These are phyloP conservation scores for Acer negundo DNA, from an alignment of 345 rosid genomes.

Conservation along the genomic window DNA sequence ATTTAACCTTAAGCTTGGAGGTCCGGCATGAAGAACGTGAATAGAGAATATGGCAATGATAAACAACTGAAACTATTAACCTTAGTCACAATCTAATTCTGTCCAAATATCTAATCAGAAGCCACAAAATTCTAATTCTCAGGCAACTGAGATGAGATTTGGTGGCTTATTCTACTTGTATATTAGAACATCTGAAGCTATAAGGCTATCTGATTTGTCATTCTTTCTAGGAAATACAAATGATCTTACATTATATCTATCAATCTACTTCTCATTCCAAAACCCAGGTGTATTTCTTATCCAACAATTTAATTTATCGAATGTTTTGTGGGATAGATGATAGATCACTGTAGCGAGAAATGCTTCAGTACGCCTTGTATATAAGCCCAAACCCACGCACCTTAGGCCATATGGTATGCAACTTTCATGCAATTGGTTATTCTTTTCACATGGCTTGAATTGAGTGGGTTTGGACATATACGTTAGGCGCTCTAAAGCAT, in stretches of 20 bases:
- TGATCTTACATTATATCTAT: background rate
- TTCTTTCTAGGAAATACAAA: background rate
- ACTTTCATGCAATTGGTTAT: too few relatives aligned
- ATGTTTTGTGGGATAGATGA: background rate
- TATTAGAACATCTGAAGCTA: background rate
- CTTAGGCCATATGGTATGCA: too few relatives aligned
- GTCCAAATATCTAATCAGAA: too few relatives aligned
- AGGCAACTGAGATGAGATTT: background rate
- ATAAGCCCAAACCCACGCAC: too few relatives aligned
- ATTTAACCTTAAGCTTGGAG: slow-evolving; percentile 10
- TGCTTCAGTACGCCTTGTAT: too few relatives aligned
- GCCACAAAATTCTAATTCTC: background rate
- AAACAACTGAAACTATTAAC: too few relatives aligned
- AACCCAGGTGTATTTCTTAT: background rate
- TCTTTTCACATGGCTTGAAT: too few relatives aligned
- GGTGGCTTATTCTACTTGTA: background rate
- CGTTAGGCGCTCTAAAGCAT: too few relatives aligned
- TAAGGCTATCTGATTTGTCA: background rate
- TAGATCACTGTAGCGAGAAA: background rate
- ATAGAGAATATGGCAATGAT: too few relatives aligned
- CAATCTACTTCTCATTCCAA: background rate
- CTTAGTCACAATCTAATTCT: too few relatives aligned
- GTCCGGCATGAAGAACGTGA: background rate
- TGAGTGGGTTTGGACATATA: too few relatives aligned
- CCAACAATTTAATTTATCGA: background rate